A percentile compares a stretch with the other conserved stretches of the same genome.
phyloP scores from a whole-genome alignment of 768 basidiomycete genomes.

The Holtermanniella nyarrowii region DNA sequence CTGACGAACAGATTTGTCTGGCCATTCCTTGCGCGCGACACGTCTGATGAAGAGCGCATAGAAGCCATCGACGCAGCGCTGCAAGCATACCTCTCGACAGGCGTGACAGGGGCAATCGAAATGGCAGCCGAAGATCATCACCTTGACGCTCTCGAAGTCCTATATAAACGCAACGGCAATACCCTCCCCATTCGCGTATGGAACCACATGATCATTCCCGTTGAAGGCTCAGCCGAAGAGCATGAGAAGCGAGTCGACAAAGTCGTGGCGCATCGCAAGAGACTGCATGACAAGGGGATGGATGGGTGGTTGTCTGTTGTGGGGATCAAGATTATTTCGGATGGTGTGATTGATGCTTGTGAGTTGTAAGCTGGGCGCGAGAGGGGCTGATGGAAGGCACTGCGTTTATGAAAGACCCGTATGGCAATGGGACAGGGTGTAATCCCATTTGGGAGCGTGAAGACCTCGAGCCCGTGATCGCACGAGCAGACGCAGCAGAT shows the following conservation, averaged over 20 bases:
- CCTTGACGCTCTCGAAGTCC: slow-evolving; percentile 12
- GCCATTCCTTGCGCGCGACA: slow-evolving; percentile 11
- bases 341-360: slow-evolving; percentile 19
- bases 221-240: slow-evolving; percentile 5
- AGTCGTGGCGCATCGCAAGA: slow-evolving; percentile 6
- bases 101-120: slow-evolving; percentile 13
- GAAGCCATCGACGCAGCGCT: slow-evolving; percentile 3
- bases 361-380: neutral
- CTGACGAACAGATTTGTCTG: slow-evolving; percentile 6
- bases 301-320: slow-evolving; percentile 8
- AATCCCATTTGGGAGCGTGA: slow-evolving; percentile 15
- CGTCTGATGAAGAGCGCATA: slow-evolving; percentile 4
- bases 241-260: slow-evolving; percentile 3
- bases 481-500: slow-evolving; percentile 8
- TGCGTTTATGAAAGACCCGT: slow-evolving; percentile 13
- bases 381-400: slow-evolving; percentile 3
- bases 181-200: slow-evolving; percentile 9
- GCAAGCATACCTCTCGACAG: slow-evolving; percentile 9
- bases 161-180: slow-evolving; percentile 1
- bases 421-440: slow-evolving; percentile 6
- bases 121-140: slow-evolving; percentile 13
- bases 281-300: neutral
- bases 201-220: slow-evolving; percentile 9
- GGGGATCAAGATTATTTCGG: slow-evolving; percentile 21
- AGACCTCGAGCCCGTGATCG: slow-evolving; percentile 8